Evolutionary conservation across 495 filamentous ascomycete species (phyloP), one percentile per base, ranked within the genome.

Genomic region (Annulohypoxylon bovei): DNA sequence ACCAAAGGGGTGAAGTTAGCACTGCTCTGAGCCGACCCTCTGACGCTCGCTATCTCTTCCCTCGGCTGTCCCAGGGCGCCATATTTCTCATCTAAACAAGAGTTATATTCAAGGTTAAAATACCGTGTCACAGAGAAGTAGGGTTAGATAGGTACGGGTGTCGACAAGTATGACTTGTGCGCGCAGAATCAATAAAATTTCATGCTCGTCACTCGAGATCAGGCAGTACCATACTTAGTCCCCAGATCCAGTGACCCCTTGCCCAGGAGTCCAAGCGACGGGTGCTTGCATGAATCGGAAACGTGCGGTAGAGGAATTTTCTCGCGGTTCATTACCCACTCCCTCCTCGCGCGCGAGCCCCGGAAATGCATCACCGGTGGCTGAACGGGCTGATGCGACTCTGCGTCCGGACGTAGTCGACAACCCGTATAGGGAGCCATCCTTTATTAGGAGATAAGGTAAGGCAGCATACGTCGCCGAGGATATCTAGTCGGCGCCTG

Each of bases 201-300:
- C 30, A 16, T 46, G 46, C 46, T 57, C 62, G 59, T 75, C 60
- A 50, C 70, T 65, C 58, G 56, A 73, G 72, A 77, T 77, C 72
- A 73, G 57, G 70, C 70, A 73, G 53, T 62, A 52, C 35, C 3
- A 18, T 42, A 53, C 61, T 64, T 70, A 62, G 55, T 18, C 52
- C 62, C 53, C 59, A 69, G 64, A 75, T 71, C 65, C 72, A 76
- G 74, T 62, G 62, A 47, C 61, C 59, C 71, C 64, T 59, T 76
- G 58, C 30, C 57, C 23, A 57, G 25, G 50, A 54, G 44, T 54
- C 62, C 33, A 61, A 58, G 55, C 35, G 30, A 30, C 75, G 75
- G 75, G 47, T 75, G 18, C 66, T 65, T 65, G 67, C 75, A 77
- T 72, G 55, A 50, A 66, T 70, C 46, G 65, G 62, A 73, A 72